Base-by-base conservation (phyloP, 306 rosid genomes). In the Glycine tomentella region DNA sequence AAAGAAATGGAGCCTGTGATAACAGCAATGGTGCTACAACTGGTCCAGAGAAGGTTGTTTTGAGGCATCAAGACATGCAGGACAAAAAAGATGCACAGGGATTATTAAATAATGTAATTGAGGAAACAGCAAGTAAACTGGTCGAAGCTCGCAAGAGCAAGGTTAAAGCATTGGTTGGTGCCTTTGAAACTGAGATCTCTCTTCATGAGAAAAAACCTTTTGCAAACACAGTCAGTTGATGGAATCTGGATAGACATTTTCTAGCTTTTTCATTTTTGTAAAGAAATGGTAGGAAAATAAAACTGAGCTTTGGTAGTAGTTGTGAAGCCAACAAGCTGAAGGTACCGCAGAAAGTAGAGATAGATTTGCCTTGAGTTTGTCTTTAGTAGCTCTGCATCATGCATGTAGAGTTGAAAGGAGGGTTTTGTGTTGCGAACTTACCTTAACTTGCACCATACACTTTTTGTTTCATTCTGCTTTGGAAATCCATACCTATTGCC, bases 91-190 rank as follows among this genome's bases (percentile, higher is more conserved):
- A 90, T 52, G 94, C 87, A 9, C 92, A 84, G 75, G 93, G 92
- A 38, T 87, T 95, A 88, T 88, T 92, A 8, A 95, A 95, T 79
- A 90, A 87, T 70, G 97, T 95, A 3, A 95, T 95, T 0, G 97
- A 95, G 87, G 99, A 93, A 86, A 90, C 99, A 0, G 99, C 99
- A 34, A 91, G 91, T 80, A 95, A 93, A 84, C 90, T 95, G 0
- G 99, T 75, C 5, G 95, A 88, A 85, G 45, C 90, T 58, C 84
- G 88, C 77, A 93, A 90, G 89, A 95, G 99, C 88, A 95, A 93
- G 88, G 99, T 95, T 74, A 95, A 95, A 84, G 99, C 99, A 70
- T 86, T 95, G 88, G 99, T 95, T 78, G 95, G 99, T 77, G 99
- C 99, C 71, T 95, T 95, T 70, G 99, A 95, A 90, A 90, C 99